These are phyloP conservation scores for Russula sp. DNA, from an alignment of 768 basidiomycete genomes.

Conservation along the genomic window DNA sequence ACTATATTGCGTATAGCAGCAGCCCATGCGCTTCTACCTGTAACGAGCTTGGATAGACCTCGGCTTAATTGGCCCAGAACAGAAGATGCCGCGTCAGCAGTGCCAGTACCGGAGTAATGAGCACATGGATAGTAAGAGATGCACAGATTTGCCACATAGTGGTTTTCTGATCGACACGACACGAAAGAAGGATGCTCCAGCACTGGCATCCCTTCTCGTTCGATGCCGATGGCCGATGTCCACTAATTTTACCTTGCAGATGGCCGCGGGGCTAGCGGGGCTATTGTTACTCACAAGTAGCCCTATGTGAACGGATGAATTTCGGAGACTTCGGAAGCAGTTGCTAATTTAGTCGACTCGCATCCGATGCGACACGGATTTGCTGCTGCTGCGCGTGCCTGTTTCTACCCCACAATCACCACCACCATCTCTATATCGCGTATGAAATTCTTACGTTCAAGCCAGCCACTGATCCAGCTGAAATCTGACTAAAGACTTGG, in stretches of 20 bases:
- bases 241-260: background rate
- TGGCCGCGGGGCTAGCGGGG: background rate
- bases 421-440: background rate
- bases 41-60: background rate
- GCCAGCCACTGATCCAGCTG: background rate
- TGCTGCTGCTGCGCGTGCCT: background rate
- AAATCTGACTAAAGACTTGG: background rate
- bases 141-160: background rate
- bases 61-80: background rate
- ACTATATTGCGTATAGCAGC: background rate
- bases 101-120: no score
- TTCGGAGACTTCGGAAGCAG: background rate
- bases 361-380: background rate
- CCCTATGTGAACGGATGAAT: background rate
- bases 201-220: background rate
- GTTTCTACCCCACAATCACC: background rate
- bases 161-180: background rate
- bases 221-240: background rate
- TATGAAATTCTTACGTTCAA: background rate
- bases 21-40: background rate
- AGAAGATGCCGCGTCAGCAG: background rate
- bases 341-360: background rate
- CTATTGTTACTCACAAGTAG: background rate
- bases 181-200: background rate
- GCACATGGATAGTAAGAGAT: background rate